Percentiles rank a stretch among this genome's conserved stretches.
Conservation (phyloP, 2,329 filamentous ascomycete genomes). For the Beauveria medogensis region DNA sequence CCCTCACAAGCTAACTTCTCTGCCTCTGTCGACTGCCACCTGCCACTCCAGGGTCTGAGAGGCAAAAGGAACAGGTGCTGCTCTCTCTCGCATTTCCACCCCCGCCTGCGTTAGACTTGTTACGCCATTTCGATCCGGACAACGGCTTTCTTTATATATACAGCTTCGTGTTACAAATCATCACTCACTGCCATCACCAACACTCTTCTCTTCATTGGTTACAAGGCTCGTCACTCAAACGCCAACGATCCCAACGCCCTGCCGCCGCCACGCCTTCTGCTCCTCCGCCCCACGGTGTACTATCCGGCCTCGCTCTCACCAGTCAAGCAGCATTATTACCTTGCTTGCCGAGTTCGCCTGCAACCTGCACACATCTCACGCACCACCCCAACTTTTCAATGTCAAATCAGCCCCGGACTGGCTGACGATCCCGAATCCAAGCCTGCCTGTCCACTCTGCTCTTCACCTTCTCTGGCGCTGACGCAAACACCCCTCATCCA, state of each 20-base stretch:
- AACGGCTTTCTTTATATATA: neutral
- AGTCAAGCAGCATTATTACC: neutral
- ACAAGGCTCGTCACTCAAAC: neutral
- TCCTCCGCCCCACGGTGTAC: neutral
- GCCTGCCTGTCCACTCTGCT: neutral
- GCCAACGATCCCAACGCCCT: neutral
- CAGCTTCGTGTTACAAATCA: neutral
- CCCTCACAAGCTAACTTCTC: neutral
- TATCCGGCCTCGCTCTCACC: neutral
- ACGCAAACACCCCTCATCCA: conserved; percentile 9
- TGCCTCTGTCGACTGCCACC: neutral
- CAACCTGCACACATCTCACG: neutral
- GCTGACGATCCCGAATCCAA: neutral
- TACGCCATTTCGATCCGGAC: neutral
- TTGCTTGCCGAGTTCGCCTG: neutral
- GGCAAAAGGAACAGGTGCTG: neutral
- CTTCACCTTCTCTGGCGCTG: conserved; percentile 1
- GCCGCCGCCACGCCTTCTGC: neutral
- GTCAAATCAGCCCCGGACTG: neutral
- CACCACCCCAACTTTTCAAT: neutral
- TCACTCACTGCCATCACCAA: neutral
- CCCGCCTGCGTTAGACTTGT: neutral
- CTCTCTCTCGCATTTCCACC: neutral
- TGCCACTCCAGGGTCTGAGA: neutral
- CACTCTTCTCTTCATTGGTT: too few species aligned